Evolutionary conservation across 305 asterid species (phyloP), one percentile per base, ranked within the genome.

Genomic region (Solanum aculeatissimum): DNA sequence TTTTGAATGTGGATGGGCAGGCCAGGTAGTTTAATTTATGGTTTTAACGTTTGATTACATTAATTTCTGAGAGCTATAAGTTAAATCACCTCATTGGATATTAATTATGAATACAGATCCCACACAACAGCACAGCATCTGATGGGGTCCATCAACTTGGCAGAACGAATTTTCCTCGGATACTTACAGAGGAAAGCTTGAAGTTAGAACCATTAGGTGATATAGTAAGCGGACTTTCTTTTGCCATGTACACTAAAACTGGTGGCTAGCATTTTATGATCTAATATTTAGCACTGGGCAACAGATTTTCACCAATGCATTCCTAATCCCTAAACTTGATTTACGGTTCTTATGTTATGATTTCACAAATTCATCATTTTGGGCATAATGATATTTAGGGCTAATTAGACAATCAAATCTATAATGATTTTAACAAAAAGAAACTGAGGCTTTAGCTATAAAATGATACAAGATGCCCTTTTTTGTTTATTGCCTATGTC

Each of bases 1-100:
- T 83, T 80, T 85, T 57, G 88, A 90, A 80, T 94, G 98, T 86
- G 93, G 94, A 86, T 93, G 96, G 97, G 92, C 95, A 62, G 97
- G 93, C 83, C 91, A 93, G 97, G 97, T 93, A 89, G 81, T 85
- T 49, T 85, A 71, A 85, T 83, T 89, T 60, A 87, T 71, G 51
- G 89, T 83, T 89, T 85, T 87, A 63, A 54, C 70, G 58, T 60
- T 72, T 84, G 42, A 29, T 21, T 84, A 78, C 42, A 25, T 47
- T 47, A 47, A 74, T 47, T 74, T 45, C 23, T 25, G 58, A 74
- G 58, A 74, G 42, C 35, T 45, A 23, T 60, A 74, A 47, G 80
- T 72, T 27, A 45, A 45, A 74, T 47, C 60, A 25, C 43, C 81
- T 74, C 81, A 47, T 74, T 74, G 81, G 62, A 89, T 86, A 65